A percentile compares a stretch with the other conserved stretches of the same genome.
Conservation (phyloP, 108 stramenopile genomes). For the Cylindrotheca fusiformis region DNA sequence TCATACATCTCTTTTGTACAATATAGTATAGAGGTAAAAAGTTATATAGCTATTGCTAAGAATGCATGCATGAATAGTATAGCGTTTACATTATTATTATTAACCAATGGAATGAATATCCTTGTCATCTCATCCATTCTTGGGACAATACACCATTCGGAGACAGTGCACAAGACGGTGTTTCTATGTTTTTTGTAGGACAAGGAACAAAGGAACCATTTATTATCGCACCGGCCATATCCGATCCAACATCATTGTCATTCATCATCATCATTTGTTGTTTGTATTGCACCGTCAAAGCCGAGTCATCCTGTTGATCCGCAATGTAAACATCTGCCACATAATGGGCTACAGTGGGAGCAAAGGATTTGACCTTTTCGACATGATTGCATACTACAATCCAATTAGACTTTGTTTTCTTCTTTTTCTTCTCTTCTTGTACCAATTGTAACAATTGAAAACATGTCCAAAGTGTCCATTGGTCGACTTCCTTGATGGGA, state of each 20-base stretch:
- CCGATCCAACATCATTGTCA: neutral
- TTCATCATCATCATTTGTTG: slow-evolving; percentile 1
- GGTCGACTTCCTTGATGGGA: slow-evolving; percentile 40
- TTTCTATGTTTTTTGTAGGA: slow-evolving; percentile 5
- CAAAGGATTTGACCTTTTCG: slow-evolving; percentile 92
- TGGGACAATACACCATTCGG: slow-evolving; percentile 62
- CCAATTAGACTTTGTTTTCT: slow-evolving; percentile 31
- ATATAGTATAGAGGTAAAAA: no score
- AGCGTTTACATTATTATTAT: no score
- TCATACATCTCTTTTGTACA: no score
- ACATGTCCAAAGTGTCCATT: slow-evolving; percentile 76
- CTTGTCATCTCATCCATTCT: slow-evolving; percentile 58
- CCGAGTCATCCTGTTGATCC: slow-evolving; percentile 5
- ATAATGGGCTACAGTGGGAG: slow-evolving; percentile 80
- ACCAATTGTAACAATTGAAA: slow-evolving; percentile 26
- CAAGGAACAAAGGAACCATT: slow-evolving; percentile 20
- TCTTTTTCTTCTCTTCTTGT: neutral
- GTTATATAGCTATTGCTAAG: no score
- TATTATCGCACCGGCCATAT: slow-evolving; percentile 27
- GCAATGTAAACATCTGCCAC: slow-evolving; percentile 88
- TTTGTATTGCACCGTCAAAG: neutral
- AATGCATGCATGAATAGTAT: no score
- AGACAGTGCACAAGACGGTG: slow-evolving; percentile 72
- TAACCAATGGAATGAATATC: no score
- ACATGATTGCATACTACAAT: slow-evolving; percentile 64